Percentiles rank a stretch among this genome's conserved stretches.
phyloP scores from a whole-genome alignment of 495 filamentous ascomycete species.

The Daldinia childiae region DNA sequence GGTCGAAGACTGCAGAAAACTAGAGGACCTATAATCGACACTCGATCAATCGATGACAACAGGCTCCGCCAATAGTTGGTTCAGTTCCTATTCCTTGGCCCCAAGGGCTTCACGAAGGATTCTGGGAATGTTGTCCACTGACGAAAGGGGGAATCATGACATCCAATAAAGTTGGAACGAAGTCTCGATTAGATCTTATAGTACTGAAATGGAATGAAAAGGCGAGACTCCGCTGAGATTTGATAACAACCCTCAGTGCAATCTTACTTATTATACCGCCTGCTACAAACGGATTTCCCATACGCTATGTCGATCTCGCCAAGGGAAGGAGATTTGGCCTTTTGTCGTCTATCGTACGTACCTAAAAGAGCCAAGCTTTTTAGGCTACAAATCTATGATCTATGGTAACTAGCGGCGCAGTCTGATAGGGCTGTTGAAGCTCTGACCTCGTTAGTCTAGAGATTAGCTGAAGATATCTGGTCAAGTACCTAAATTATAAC shows the following conservation, averaged over 20 bases:
- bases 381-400: constrained; percentile 1
- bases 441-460: background rate
- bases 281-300: background rate
- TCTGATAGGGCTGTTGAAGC: constrained; percentile 1
- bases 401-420: constrained; percentile 8
- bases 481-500: background rate
- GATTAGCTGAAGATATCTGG: background rate
- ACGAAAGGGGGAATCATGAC: constrained; percentile 22
- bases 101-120: constrained; percentile 8
- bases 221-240: background rate
- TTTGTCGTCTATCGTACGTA: constrained; percentile 4
- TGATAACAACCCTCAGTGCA: no score
- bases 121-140: constrained; percentile 13
- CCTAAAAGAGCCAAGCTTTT: constrained; percentile 15
- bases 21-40: constrained; percentile 1
- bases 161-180: background rate
- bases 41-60: constrained; percentile 18
- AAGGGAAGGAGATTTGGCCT: constrained; percentile 31
- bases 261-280: background rate
- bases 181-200: constrained; percentile 12
- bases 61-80: background rate
- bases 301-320: constrained; percentile 17
- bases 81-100: background rate
- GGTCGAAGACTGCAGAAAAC: constrained; percentile 1
- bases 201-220: constrained; percentile 5